A percentile compares a stretch with the other conserved stretches of the same genome.
phyloP scores from a whole-genome alignment of 257 asterid genomes.

The Gentiana dahurica region DNA sequence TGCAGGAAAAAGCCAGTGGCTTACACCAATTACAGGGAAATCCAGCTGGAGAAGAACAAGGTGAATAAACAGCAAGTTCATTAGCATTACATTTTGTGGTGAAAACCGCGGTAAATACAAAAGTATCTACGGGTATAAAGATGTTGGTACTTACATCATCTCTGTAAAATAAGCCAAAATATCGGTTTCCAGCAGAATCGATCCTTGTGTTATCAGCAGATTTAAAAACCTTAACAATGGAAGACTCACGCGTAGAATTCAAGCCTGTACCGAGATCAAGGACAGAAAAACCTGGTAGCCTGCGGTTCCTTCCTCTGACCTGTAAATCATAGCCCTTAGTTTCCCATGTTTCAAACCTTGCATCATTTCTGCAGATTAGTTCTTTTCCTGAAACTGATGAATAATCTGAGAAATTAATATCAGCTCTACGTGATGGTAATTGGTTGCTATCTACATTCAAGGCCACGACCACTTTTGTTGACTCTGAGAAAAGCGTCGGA shows the following conservation, averaged over 20 bases:
- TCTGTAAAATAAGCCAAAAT: conserved; percentile 56
- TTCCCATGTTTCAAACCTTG: conserved; percentile 91
- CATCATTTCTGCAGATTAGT: conserved; percentile 67
- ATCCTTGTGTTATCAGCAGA: conserved; percentile 22
- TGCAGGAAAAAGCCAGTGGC: conserved; percentile 88
- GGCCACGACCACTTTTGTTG: conserved; percentile 45
- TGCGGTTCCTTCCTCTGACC: conserved; percentile 65
- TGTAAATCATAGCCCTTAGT: conserved; percentile 70
- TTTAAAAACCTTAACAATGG: conserved; percentile 17
- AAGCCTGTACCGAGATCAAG: conserved; percentile 44
- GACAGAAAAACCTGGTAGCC: conserved; percentile 55
- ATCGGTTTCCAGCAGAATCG: conserved; percentile 41
- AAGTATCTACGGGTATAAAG: not conserved
- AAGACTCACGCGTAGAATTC: conserved; percentile 38
- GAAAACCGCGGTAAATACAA: too few species aligned
- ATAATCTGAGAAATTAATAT: conserved; percentile 78
- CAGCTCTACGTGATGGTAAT: conserved; percentile 86
- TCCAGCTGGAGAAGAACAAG: conserved; percentile 49
- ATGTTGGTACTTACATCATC: conserved; percentile 59
- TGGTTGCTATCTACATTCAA: conserved; percentile 55
- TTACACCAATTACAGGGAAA: conserved; percentile 66
- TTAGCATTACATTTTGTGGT: too few species aligned
- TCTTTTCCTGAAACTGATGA: conserved; percentile 72
- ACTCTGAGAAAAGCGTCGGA: conserved; percentile 65
- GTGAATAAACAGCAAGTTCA: not conserved